These are phyloP conservation scores for Aspergillus sp. DNA, from an alignment of 2,329 filamentous ascomycete species.

Conservation along the genomic window DNA sequence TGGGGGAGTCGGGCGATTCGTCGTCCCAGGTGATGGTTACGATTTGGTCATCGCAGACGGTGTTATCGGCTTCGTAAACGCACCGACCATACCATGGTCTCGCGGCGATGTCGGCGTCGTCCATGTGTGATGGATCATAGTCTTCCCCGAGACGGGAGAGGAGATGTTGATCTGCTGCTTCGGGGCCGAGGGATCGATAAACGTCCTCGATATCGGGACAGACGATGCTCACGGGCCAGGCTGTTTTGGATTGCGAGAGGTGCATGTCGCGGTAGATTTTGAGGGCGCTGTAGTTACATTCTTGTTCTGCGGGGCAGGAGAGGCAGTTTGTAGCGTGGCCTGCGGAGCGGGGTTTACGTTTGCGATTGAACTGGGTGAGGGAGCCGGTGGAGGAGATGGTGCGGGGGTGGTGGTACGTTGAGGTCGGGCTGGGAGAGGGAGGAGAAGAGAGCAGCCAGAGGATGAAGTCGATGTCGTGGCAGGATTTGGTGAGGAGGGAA, in stretches of 20 bases:
- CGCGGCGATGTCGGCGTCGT: conserved; percentile 49
- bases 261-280: conserved; percentile 72
- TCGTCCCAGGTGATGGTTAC: conserved; percentile 88
- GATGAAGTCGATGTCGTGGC: conserved; percentile 90
- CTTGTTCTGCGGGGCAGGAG: conserved; percentile 66
- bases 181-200: conserved; percentile 40
- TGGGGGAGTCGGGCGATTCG: conserved; percentile 34
- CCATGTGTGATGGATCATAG: conserved; percentile 48
- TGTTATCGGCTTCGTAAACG: conserved; percentile 88
- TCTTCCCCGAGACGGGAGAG: conserved; percentile 48
- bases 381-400: conserved; percentile 71
- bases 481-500: conserved; percentile 88
- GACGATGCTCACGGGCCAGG: conserved; percentile 87
- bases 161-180: conserved; percentile 49
- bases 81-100: conserved; percentile 83
- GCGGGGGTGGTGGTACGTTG: conserved; percentile 62
- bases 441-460: conserved; percentile 87
- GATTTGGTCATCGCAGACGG: conserved; percentile 87
- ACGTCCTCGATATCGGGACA: conserved; percentile 86
- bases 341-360: conserved; percentile 70
- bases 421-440: conserved; percentile 27
- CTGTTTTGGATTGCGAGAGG: conserved; percentile 61
- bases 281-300: conserved; percentile 81
- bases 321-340: conserved; percentile 81
- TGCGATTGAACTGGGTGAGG: conserved; percentile 71